phyloP scores from a whole-genome alignment of 2,329 filamentous ascomycete species.

The Botrytis elliptica region DNA sequence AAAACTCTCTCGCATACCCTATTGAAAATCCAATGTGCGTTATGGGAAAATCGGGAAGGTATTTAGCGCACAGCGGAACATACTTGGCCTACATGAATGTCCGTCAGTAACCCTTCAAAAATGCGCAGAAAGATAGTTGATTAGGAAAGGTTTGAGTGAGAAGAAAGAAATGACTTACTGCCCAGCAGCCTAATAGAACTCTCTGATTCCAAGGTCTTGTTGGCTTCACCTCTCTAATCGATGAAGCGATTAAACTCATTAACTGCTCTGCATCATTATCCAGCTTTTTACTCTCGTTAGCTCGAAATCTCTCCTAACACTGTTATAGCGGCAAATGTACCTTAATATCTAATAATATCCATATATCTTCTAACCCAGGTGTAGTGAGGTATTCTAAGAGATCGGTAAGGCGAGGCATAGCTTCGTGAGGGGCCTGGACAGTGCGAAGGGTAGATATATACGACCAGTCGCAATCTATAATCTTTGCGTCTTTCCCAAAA shows the following conservation, averaged over 20 bases:
- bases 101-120: constrained; percentile 18
- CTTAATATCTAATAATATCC: constrained; percentile 89
- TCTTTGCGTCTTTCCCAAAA: constrained; percentile 70
- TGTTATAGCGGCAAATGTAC: constrained; percentile 43
- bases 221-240: constrained; percentile 54
- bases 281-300: constrained; percentile 45
- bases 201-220: constrained; percentile 66
- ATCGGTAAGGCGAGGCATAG: constrained; percentile 73
- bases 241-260: constrained; percentile 65
- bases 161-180: constrained; percentile 46
- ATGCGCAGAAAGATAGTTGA: neutral
- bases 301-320: neutral
- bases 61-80: constrained; percentile 59
- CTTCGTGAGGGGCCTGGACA: constrained; percentile 62
- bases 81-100: constrained; percentile 55
- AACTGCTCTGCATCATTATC: constrained; percentile 70
- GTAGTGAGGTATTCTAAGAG: constrained; percentile 69
- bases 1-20: constrained; percentile 65
- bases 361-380: constrained; percentile 65
- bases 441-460: constrained; percentile 70
- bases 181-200: constrained; percentile 81
- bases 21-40: constrained; percentile 66
- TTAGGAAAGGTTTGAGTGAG: too few relatives aligned
- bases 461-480: constrained; percentile 74
- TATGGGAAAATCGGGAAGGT: constrained; percentile 62